A percentile compares a stretch with the other conserved stretches of the same genome.
Evolutionary conservation across 225 moss, liverwort and hornwort genomes (phyloP).

Genomic region (Bryum argenteum): DNA sequence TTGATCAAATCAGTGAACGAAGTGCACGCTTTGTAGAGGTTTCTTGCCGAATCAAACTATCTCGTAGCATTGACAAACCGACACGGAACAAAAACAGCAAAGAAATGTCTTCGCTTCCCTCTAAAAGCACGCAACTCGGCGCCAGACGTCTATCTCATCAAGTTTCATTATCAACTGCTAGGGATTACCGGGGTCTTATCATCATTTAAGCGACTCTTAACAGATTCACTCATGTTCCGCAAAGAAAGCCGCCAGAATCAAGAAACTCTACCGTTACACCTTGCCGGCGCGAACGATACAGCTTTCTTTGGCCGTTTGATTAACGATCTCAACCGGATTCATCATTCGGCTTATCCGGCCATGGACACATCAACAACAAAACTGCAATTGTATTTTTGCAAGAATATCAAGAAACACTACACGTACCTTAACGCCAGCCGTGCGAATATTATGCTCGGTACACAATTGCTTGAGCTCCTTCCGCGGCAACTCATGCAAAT

Average conservation of each 20-base stretch:
- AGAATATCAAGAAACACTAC: slow-evolving; percentile 16
- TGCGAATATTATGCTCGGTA: slow-evolving; percentile 41
- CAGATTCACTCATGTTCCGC: slow-evolving; percentile 2
- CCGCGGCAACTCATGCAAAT: slow-evolving; percentile 42
- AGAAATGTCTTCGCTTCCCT: slow-evolving; percentile 14
- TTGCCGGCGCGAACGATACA: slow-evolving; percentile 41
- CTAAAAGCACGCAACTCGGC: slow-evolving; percentile 1
- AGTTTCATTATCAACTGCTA: neutral
- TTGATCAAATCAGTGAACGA: slow-evolving; percentile 5
- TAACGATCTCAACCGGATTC: slow-evolving; percentile 11
- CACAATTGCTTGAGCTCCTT: slow-evolving; percentile 56
- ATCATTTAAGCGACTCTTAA: neutral
- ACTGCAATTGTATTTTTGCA: neutral
- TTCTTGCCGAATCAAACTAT: neutral
- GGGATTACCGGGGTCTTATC: neutral
- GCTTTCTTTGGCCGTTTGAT: slow-evolving; percentile 13
- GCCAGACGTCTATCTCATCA: neutral
- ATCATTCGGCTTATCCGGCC: neutral
- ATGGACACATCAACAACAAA: neutral
- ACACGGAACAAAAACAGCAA: slow-evolving; percentile 6
- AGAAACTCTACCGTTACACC: slow-evolving; percentile 34
- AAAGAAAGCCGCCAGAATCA: neutral
- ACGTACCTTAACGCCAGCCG: slow-evolving; percentile 51
- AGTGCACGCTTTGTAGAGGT: neutral
- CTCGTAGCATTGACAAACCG: neutral